Evolutionary conservation across 2,329 filamentous ascomycete genomes (phyloP).

Genomic region (Metarhizium sp.): DNA sequence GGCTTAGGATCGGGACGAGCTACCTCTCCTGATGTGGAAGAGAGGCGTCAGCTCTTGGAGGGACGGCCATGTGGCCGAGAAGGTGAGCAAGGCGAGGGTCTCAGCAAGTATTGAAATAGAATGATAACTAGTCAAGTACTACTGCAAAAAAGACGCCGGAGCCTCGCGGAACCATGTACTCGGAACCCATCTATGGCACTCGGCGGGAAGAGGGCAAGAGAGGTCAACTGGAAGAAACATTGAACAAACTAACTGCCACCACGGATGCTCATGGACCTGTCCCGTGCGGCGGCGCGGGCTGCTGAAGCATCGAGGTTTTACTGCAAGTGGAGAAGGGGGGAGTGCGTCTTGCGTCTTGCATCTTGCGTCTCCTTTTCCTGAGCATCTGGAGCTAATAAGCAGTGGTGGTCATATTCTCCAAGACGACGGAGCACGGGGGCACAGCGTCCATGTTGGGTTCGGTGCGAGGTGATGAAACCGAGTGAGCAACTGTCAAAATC

Average conservation of each 20-base stretch:
- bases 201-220: not conserved
- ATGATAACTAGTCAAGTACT: not conserved
- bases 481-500: not conserved
- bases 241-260: not conserved
- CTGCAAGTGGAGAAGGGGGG: not conserved
- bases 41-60: slow-evolving; percentile 4
- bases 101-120: not conserved
- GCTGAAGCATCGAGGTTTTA: not conserved
- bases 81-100: not conserved
- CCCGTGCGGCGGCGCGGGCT: slow-evolving; percentile 5
- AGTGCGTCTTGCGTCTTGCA: not conserved
- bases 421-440: no score
- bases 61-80: not conserved
- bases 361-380: not conserved
- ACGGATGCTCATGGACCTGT: slow-evolving; percentile 6
- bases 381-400: no score
- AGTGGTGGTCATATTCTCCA: no score
- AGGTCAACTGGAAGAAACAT: not conserved
- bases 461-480: not conserved
- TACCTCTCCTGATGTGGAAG: not conserved
- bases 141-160: no score
- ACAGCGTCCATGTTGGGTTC: no score
- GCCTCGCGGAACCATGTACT: not conserved
- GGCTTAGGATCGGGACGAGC: not conserved
- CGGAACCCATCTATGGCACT: not conserved